Conservation (phyloP, 2,329 filamentous ascomycete genomes). For the Alternaria viburni region DNA sequence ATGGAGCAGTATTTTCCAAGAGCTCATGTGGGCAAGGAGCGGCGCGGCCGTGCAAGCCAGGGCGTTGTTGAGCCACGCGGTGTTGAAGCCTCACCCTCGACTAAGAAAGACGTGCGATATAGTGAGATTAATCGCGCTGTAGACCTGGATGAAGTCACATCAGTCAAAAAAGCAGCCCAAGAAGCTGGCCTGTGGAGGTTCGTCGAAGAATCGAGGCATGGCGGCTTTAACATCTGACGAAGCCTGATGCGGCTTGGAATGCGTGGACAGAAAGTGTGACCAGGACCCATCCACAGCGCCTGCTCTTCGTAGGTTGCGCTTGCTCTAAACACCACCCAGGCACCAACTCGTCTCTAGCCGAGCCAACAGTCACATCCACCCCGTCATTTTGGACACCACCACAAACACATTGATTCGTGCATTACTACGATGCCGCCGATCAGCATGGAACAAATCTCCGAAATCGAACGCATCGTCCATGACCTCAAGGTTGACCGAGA, state of each 20-base stretch:
- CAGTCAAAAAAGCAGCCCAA: constrained; percentile 71
- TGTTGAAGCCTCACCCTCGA: constrained; percentile 25
- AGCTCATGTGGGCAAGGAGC: constrained; percentile 79
- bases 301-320: neutral
- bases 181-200: constrained; percentile 80
- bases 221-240: constrained; percentile 58
- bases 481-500: constrained; percentile 39
- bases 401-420: constrained; percentile 11
- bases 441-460: constrained; percentile 11
- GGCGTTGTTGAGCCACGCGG: constrained; percentile 42
- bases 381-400: neutral
- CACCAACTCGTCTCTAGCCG: neutral
- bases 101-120: constrained; percentile 65
- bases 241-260: no score
- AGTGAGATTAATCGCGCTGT: constrained; percentile 79
- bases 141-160: constrained; percentile 67
- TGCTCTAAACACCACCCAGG: neutral
- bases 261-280: neutral
- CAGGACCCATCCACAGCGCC: neutral
- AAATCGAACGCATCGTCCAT: constrained; percentile 24
- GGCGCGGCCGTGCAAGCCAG: constrained; percentile 31
- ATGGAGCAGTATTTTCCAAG: constrained; percentile 89
- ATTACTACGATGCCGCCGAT: constrained; percentile 24
- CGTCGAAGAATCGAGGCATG: constrained; percentile 67
- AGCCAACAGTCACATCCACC: constrained; percentile 4